Conservation (phyloP, 2,329 filamentous ascomycete species). For the Alternaria consortialis region DNA sequence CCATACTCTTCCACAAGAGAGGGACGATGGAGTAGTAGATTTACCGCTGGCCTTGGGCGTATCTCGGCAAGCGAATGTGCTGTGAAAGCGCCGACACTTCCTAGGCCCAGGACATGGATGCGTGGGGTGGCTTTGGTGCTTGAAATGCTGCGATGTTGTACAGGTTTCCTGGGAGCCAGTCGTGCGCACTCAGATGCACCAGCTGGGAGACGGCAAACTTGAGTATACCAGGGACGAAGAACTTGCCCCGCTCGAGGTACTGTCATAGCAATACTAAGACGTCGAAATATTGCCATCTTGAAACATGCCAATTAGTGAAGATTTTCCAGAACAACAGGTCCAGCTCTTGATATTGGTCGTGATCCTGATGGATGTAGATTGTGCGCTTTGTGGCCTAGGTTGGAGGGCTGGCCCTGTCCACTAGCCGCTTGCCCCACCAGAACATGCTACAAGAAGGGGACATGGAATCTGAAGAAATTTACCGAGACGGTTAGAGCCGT, state of each 20-base stretch:
- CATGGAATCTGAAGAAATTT: background rate
- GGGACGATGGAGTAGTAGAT: constrained; percentile 9
- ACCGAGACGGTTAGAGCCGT: background rate
- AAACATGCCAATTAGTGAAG: background rate
- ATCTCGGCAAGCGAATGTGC: constrained; percentile 18
- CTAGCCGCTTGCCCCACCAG: constrained; percentile 1
- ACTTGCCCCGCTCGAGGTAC: background rate
- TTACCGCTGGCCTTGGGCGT: constrained; percentile 4
- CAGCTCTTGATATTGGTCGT: background rate
- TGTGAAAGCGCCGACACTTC: constrained; percentile 7
- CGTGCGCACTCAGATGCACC: background rate
- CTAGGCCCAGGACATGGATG: constrained; percentile 16
- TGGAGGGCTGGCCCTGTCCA: background rate
- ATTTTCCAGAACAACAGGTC: background rate
- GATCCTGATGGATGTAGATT: background rate
- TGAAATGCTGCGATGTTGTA: background rate
- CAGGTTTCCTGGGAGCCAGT: background rate
- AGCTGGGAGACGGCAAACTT: background rate
- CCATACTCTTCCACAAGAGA: constrained; percentile 9
- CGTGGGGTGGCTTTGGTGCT: constrained; percentile 1
- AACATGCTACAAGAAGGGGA: background rate
- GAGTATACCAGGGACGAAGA: background rate
- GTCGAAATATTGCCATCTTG: background rate
- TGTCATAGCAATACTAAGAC: background rate
- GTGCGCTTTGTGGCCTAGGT: background rate